A percentile compares a stretch with the other conserved stretches of the same genome.
Conservation (phyloP, 1,284 basidiomycete species). For the Ganoderma lucidum region DNA sequence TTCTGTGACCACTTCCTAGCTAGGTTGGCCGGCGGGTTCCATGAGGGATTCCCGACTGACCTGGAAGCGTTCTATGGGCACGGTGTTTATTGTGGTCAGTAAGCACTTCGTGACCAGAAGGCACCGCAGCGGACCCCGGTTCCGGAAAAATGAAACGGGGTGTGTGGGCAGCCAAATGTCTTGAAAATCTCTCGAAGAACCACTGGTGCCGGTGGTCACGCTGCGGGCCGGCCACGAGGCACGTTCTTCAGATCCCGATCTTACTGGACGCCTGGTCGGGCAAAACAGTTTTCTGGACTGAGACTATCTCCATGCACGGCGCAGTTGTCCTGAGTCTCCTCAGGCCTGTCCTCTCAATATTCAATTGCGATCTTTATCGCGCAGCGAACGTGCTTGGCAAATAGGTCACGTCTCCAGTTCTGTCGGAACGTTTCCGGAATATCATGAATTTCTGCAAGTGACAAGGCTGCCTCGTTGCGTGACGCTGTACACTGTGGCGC, state of each 20-base stretch:
- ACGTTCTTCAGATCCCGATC: conserved; percentile 7
- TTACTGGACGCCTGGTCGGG: neutral
- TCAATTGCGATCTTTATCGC: neutral
- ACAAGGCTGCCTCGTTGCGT: neutral
- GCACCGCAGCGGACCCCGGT: neutral
- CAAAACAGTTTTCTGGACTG: neutral
- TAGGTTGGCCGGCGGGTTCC: neutral
- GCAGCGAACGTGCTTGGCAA: neutral
- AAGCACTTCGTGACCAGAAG: neutral
- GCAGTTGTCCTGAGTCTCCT: neutral
- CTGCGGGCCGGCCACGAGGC: neutral
- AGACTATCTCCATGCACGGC: neutral
- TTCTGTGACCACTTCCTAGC: too few relatives aligned
- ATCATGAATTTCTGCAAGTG: neutral
- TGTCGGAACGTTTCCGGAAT: neutral
- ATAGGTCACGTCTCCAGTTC: neutral
- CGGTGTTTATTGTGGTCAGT: neutral
- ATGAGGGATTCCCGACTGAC: too few relatives aligned
- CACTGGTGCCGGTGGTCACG: neutral
- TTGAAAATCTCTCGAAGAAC: neutral
- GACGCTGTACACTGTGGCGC: neutral
- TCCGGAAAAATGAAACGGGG: neutral
- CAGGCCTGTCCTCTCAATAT: neutral
- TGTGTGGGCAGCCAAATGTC: neutral
- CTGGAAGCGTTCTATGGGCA: too few relatives aligned